phyloP scores from a whole-genome alignment of 176 grass and related monocot species.

The Canna indica region DNA sequence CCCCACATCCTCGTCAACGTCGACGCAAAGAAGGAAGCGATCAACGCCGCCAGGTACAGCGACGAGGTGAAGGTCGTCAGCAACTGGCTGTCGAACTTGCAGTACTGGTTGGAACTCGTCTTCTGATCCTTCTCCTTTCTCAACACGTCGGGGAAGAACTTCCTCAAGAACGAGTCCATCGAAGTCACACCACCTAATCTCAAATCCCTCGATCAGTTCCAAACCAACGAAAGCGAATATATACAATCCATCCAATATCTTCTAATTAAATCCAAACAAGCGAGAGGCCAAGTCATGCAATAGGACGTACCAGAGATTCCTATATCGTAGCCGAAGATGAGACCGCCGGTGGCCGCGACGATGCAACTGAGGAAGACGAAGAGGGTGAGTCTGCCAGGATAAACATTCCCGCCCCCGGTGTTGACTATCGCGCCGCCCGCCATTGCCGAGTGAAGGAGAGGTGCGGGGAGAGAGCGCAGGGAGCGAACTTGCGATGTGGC shows the following conservation, averaged over 20 bases:
- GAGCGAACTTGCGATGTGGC: no score
- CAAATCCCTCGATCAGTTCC: not conserved
- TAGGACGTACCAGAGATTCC: constrained; percentile 91
- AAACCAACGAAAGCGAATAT: not conserved
- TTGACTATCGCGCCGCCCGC: constrained; percentile 65
- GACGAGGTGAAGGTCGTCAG: constrained; percentile 82
- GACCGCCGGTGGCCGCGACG: constrained; percentile 84
- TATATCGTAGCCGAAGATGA: constrained; percentile 95
- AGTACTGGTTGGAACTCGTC: constrained; percentile 61
- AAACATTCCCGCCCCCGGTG: constrained; percentile 46
- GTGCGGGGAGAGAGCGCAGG: no score
- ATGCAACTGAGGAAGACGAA: constrained; percentile 82
- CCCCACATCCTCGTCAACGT: constrained; percentile 53
- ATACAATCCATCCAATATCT: no score
- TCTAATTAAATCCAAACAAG: no score
- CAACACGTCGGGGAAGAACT: constrained; percentile 3
- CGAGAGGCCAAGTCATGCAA: not conserved
- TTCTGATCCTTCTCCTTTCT: constrained; percentile 30
- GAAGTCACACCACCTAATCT: constrained; percentile 6
- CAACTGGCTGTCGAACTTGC: constrained; percentile 83
- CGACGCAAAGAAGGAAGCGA: constrained; percentile 58
- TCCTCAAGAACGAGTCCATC: constrained; percentile 6
- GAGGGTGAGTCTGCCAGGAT: constrained; percentile 77
- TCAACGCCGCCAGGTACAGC: constrained; percentile 58
- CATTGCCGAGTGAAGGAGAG: constrained; percentile 19